Base-by-base conservation (phyloP, 805 yeast genomes). In the Kuraishia borneana region DNA sequence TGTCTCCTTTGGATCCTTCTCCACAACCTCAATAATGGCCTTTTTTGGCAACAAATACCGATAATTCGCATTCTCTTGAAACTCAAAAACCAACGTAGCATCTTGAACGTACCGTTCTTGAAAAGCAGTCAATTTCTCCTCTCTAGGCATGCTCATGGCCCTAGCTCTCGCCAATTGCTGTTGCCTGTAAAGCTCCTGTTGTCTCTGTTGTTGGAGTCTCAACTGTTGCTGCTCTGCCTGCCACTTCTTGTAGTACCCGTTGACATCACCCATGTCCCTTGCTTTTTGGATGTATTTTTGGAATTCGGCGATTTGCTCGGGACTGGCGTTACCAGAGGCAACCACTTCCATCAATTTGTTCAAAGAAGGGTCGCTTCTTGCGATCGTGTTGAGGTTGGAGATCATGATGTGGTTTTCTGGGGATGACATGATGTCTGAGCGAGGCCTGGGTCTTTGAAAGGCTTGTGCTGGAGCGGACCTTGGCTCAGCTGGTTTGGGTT, bases 11-110 rank as follows among this genome's bases (percentile, higher is more conserved):
- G 38, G 46, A 13, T 44, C 41, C 31, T 47, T 50, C 3, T 53
- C 59, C 20, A 52, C 58, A 2, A 70, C 60, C 55, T 88, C 96
- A 38, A 81, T 60, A 3, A 89, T 68, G 1, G 94, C 70, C 41
- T 84, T 73, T 42, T 76, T 76, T 0, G 97, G 96, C 1, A 89
- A 50, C 38, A 69, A 58, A 46, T 70, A 89, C 38, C 97, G 67
- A 6, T 77, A 77, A 31, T 77, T 68, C 0, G 92, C 72, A 50
- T 76, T 78, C 45, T 92, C 97, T 19, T 69, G 68, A 57, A 76
- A 89, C 53, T 92, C 98, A 52, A 89, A 77, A 5, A 87, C 77
- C 26, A 92, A 51, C 35, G 83, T 80, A 1, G 94, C 85, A 44
- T 73, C 72, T 25, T 68, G 52, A 17, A 72, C 58, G 45, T 81